Evolutionary conservation across 2,329 filamentous ascomycete species (phyloP).

Genomic region (Aspergillus sp.): DNA sequence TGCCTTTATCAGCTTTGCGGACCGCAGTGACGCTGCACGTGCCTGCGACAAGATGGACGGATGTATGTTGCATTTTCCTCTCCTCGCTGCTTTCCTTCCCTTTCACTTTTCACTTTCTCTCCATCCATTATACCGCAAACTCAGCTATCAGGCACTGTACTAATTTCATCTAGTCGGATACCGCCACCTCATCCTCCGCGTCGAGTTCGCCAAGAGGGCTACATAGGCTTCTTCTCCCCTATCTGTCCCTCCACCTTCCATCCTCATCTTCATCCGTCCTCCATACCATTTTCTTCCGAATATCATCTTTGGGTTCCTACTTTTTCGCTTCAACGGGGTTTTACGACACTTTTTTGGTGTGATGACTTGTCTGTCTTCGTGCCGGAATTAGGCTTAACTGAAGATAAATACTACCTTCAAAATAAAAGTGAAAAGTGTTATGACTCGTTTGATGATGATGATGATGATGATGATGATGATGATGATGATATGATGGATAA

Average conservation of each 20-base stretch:
- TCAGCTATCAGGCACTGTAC: too few species aligned
- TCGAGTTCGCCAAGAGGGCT: conserved; percentile 57
- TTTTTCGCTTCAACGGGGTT: conserved; percentile 3
- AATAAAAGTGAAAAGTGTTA: conserved; percentile 8
- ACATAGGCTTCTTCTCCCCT: conserved; percentile 34
- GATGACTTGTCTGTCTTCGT: background rate
- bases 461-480: background rate
- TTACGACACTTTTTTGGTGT: conserved; percentile 10
- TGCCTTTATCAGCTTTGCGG: conserved; percentile 96
- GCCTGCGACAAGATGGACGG: conserved; percentile 98
- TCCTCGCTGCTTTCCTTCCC: conserved; percentile 5
- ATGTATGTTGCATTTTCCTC: conserved; percentile 56
- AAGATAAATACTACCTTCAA: conserved; percentile 3
- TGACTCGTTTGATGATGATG: background rate
- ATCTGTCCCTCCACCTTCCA: background rate
- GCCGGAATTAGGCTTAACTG: background rate
- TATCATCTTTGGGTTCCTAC: conserved; percentile 12
- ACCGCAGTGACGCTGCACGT: conserved; percentile 84
- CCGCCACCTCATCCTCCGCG: conserved; percentile 57
- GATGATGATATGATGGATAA: too few species aligned
- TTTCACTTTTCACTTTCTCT: conserved; percentile 1
- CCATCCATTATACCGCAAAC: too few species aligned
- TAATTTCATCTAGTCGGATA: conserved; percentile 48
- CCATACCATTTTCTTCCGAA: conserved; percentile 1
- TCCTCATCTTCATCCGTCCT: background rate